phyloP scores from a whole-genome alignment of 108 stramenopile genomes.

The Heterococcus sp. region DNA sequence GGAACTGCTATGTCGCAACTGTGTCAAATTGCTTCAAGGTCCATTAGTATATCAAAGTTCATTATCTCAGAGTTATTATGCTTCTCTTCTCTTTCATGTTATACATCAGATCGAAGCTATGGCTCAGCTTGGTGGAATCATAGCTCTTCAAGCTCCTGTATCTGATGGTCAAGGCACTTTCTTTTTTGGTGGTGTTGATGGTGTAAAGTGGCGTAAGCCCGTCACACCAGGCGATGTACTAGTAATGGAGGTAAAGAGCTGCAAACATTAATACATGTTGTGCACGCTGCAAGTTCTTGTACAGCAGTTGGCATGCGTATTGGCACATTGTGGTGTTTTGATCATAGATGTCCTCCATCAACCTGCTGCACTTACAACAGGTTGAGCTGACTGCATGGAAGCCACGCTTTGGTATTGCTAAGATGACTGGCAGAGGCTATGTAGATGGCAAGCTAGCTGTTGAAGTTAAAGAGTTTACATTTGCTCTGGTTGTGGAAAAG shows the following conservation, averaged over 20 bases:
- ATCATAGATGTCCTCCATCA: no score
- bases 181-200: conserved; percentile 88
- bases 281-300: no score
- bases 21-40: no score
- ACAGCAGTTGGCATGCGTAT: no score
- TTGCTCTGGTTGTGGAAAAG: conserved; percentile 37
- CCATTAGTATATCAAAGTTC: no score
- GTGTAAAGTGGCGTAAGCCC: conserved; percentile 91
- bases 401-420: conserved; percentile 47
- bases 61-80: no score
- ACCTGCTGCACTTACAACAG: no score
- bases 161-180: conserved; percentile 67
- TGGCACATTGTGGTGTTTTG: no score
- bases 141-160: conserved; percentile 69
- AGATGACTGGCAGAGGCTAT: conserved; percentile 54
- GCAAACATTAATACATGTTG: no score
- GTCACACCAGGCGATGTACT: conserved; percentile 91
- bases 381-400: conserved; percentile 48
- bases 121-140: conserved; percentile 90
- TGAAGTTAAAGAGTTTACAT: conserved; percentile 52
- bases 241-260: conserved; percentile 86
- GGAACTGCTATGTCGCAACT: no score
- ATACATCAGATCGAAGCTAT: conserved; percentile 95
- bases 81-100: no score
- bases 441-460: conserved; percentile 47